Evolutionary conservation across 257 asterid species (phyloP), one percentile per base, ranked within the genome.

Genomic region (Euphrasia confusa): DNA sequence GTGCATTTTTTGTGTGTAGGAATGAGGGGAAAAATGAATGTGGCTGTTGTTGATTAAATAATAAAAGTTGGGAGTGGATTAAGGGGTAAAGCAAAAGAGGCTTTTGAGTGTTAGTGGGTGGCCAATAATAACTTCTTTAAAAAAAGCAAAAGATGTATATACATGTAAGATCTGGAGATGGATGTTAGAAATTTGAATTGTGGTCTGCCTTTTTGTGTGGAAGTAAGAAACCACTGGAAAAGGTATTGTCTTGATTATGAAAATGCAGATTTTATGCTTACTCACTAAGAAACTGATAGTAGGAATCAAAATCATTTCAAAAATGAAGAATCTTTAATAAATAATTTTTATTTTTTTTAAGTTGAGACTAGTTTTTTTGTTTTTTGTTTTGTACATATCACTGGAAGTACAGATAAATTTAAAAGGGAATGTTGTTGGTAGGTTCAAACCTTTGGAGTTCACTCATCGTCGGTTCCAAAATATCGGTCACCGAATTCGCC

Each of bases 401-500:
- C 24, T 21, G 24, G 37, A 32, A 32, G 37, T 32, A 32, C 5
- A 32, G 6, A 32, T 32, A 4, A 32, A 30, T 21, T 33, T 4
- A 6, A 32, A 5, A 33, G 8, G 39, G 39, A 33, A 33, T 33
- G 9, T 33, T 33, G 39, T 6, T 33, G 39, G 39, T 33, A 33
- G 48, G 48, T 42, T 42, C 48, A 12, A 2, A 42, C 2, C 3
- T 47, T 49, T 48, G 37, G 45, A 42, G 32, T 68, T 81, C 63
- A 84, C 40, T 87, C 89, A 5, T 85, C 87, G 67, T 88, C 96
- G 3, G 96, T 85, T 65, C 96, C 94, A 68, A 85, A 85, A 71
- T 85, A 88, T 26, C 96, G 75, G 66, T 88, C 96, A 18, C 96
- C 96, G 32, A 88, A 88, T 72, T 88, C 96, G 30, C 96, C 94